phyloP scores from a whole-genome alignment of 352 stramenopile species.

The Elongisporangium anandrum region DNA sequence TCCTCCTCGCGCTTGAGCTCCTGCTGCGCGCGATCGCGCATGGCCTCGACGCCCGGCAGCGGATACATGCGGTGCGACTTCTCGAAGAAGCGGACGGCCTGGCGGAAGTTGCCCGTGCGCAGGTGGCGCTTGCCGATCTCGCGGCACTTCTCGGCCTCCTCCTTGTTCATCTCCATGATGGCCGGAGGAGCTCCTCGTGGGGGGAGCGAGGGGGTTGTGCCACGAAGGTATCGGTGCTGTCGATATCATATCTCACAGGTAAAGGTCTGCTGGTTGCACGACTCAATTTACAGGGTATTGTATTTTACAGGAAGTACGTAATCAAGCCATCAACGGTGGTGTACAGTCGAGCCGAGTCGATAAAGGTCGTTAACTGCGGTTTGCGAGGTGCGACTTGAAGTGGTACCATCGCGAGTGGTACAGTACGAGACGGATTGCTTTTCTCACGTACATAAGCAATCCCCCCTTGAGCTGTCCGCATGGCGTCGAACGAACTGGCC shows the following conservation, averaged over 20 bases:
- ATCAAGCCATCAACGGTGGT: neutral
- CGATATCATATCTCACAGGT: neutral
- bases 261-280: neutral
- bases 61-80: slow-evolving; percentile 90
- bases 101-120: slow-evolving; percentile 76
- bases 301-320: neutral
- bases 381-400: neutral
- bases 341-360: neutral
- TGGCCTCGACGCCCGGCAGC: slow-evolving; percentile 76
- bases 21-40: slow-evolving; percentile 63
- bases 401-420: neutral
- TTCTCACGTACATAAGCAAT: neutral
- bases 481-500: slow-evolving; percentile 80
- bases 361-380: too few relatives aligned
- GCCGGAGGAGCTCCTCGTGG: neutral
- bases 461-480: slow-evolving; percentile 9
- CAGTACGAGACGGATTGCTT: neutral
- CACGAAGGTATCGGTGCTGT: neutral
- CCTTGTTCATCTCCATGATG: slow-evolving; percentile 90
- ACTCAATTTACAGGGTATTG: too few relatives aligned
- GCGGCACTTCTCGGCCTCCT: slow-evolving; percentile 90
- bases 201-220: neutral
- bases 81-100: slow-evolving; percentile 92
- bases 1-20: slow-evolving; percentile 48
- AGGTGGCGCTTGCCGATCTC: slow-evolving; percentile 88